Evolutionary conservation across 2,329 filamentous ascomycete species (phyloP), one percentile per base, ranked within the genome.

Genomic region (Aureobasidium sp.): DNA sequence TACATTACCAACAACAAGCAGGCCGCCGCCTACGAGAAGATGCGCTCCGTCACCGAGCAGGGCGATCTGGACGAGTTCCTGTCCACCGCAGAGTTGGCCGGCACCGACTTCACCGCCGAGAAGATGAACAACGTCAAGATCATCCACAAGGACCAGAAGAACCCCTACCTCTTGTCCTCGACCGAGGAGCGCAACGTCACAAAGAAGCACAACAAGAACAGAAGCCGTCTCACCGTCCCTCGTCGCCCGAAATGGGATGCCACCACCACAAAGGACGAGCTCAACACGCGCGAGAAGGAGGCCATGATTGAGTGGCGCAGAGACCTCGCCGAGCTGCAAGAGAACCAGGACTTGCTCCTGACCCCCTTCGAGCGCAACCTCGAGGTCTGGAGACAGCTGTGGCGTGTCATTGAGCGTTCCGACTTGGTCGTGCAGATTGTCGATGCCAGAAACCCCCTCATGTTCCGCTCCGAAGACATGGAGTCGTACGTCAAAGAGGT

Each of bases 61-160:
- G 92, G 88, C 67, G 92, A 92, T 46, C 84, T 99, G 64, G 94
- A 99, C 74, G 94, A 99, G 74, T 99, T 99, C 74, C 79, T 99
- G 65, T 89, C 88, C 61, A 99, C 94, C 1, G 95, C 94, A 64
- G 92, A 97, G 77, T 79, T 99, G 67, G 94, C 94, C n/a, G 93
- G 91, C 65, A 99, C 94, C 66, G 94, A 99, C 73, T 99, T 99
- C 75, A 97, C 93, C 0, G 95, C 94, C 29, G 92, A 97, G 79
- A 97, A 97, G 82, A 89, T 95, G 84, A 97, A 93, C 77, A 97
- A 95, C 71, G 89, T 97, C 75, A 96, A 96, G 79, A 96, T 99
- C 72, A 96, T 99, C 67, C 94, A 99, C 73, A 87, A 87, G 66
- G 91, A 96, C 73, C 92, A 96, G 77, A 90, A 88, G 77, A 99